Evolutionary conservation across 2,329 filamentous ascomycete genomes (phyloP).

Genomic region (Incumbomyces delicatus): DNA sequence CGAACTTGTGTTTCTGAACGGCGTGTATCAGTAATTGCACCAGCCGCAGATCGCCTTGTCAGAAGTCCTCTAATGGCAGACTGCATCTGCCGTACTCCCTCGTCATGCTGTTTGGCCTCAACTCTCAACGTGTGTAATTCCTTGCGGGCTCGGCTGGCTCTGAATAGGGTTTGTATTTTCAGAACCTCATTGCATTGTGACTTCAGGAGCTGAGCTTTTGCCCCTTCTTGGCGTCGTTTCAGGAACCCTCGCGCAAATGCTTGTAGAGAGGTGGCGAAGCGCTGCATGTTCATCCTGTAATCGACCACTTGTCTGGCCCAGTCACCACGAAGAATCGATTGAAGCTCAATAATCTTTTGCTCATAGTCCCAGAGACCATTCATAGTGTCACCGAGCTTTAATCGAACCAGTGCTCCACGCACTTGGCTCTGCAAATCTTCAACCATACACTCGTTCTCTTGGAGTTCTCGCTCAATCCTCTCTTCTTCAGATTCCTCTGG

Average conservation of each 20-base stretch:
- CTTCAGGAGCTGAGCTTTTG: conserved; percentile 59
- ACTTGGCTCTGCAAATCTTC: conserved; percentile 79
- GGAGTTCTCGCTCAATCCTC: conserved; percentile 68
- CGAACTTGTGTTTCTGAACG: conserved; percentile 56
- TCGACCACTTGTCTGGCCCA: conserved; percentile 73
- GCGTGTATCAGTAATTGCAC: conserved; percentile 52
- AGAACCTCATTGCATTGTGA: conserved; percentile 62
- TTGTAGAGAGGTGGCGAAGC: conserved; percentile 71
- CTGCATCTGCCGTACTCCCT: conserved; percentile 42
- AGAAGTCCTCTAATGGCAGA: conserved; percentile 45
- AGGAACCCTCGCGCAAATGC: conserved; percentile 69
- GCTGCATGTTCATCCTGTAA: conserved; percentile 74
- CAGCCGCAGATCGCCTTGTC: conserved; percentile 30
- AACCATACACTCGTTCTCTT: conserved; percentile 62
- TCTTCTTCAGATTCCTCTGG: conserved; percentile 82
- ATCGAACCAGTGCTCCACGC: conserved; percentile 66
- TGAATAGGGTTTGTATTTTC: conserved; percentile 70
- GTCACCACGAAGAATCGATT: conserved; percentile 78
- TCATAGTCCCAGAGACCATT: conserved; percentile 82
- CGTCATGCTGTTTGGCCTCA: conserved; percentile 30
- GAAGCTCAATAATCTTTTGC: conserved; percentile 65
- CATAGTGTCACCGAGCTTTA: conserved; percentile 74
- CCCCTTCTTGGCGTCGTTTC: conserved; percentile 52
- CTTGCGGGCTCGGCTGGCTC: conserved; percentile 41
- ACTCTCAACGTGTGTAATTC: conserved; percentile 34